Evolutionary conservation across 345 rosid species (phyloP).

Genomic region (Heritiera fomes): DNA sequence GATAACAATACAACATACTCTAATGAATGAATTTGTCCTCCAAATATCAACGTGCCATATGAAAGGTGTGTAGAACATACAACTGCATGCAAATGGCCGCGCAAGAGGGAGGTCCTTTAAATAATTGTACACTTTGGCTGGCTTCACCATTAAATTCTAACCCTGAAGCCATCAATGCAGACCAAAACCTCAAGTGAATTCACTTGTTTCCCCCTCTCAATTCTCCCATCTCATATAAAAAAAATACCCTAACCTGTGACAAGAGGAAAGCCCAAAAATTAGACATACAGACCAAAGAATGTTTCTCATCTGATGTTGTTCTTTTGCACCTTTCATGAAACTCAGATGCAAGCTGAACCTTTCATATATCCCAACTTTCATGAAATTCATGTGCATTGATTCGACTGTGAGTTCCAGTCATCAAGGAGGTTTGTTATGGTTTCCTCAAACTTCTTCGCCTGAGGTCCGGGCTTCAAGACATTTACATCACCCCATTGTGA

Average conservation of each 20-base stretch:
- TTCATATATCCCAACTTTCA: not conserved
- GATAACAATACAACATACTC: conserved; percentile 22
- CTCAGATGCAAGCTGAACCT: conserved; percentile 32
- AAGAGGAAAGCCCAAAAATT: conserved; percentile 35
- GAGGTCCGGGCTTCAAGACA: conserved; percentile 74
- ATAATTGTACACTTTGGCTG: not conserved
- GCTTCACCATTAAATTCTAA: conserved; percentile 12
- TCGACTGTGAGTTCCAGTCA: conserved; percentile 61
- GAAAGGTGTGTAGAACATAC: conserved; percentile 22
- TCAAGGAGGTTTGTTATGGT: conserved; percentile 68
- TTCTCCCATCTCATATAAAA: conserved; percentile 32
- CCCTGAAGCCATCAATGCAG: conserved; percentile 7
- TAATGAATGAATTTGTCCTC: conserved; percentile 32
- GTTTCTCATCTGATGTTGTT: conserved; percentile 19
- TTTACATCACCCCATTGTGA: conserved; percentile 93
- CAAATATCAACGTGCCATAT: conserved; percentile 15
- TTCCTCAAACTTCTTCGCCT: conserved; percentile 66
- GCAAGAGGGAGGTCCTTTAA: conserved; percentile 22
- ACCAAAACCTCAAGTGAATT: conserved; percentile 24
- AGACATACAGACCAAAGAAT: conserved; percentile 44
- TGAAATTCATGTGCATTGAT: conserved; percentile 75
- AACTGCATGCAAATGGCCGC: conserved; percentile 34
- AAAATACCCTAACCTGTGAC: conserved; percentile 22
- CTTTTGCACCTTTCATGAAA: conserved; percentile 27
- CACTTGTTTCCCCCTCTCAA: conserved; percentile 19